These are phyloP conservation scores for Aspergillus flavus DNA, from an alignment of 2,329 filamentous ascomycete species.

Conservation along the genomic window DNA sequence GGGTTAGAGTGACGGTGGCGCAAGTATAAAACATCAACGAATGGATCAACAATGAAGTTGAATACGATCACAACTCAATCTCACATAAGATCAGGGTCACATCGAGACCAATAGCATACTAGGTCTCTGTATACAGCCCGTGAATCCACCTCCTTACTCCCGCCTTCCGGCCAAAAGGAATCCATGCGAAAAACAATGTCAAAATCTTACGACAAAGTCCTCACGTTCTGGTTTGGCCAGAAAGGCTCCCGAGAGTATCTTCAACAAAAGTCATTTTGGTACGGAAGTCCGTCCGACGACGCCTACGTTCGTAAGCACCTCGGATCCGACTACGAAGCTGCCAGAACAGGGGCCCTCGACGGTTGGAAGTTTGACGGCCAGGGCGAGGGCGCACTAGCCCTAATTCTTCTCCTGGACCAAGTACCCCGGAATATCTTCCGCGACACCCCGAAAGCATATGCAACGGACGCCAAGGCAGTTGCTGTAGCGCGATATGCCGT, in stretches of 20 bases:
- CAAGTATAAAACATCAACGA: no score
- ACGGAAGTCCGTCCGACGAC: slow-evolving; percentile 26
- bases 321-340: slow-evolving; percentile 20
- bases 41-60: no score
- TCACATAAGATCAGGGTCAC: no score
- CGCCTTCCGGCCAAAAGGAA: not conserved
- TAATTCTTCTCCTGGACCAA: slow-evolving; percentile 44
- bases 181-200: not conserved
- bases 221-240: slow-evolving; percentile 32
- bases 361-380: slow-evolving; percentile 17
- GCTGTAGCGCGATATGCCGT: slow-evolving; percentile 30
- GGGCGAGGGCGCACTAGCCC: slow-evolving; percentile 33
- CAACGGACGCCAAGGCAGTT: slow-evolving; percentile 33
- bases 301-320: slow-evolving; percentile 23
- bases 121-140: no score
- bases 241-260: slow-evolving; percentile 21
- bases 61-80: no score
- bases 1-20: not conserved
- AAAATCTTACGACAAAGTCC: slow-evolving; percentile 23
- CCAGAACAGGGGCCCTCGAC: slow-evolving; percentile 23
- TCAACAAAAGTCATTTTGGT: slow-evolving; percentile 26
- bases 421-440: slow-evolving; percentile 43
- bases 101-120: no score
- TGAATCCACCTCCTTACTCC: no score
- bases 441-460: slow-evolving; percentile 32